Evolutionary conservation across 768 basidiomycete genomes (phyloP), one percentile per base, ranked within the genome.

Genomic region (Mycena albidolilacea): DNA sequence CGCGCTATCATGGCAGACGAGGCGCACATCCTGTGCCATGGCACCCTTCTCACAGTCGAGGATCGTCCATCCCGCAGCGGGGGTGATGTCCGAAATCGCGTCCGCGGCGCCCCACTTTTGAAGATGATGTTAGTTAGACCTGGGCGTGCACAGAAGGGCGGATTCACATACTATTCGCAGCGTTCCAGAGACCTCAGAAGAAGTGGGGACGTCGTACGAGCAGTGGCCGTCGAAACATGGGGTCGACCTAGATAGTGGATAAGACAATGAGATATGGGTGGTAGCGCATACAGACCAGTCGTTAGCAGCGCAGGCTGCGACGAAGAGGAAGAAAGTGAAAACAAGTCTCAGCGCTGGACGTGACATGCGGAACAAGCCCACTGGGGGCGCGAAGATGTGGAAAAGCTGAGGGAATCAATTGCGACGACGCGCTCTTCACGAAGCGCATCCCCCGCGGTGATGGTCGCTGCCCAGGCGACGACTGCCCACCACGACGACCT

Each of bases 21-120:
- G 82, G 10, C 87, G 85, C 61, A 89, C 85, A 52, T 87, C 85
- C 72, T 89, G 88, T 37, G 82, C 76, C 12, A 83, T 70, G 0
- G 79, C 72, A 68, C 84, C 81, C 4, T 85, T 78, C 41, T 83
- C 80, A 76, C 89, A 90, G 46, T 81, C 83, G 23, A 89, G 74
- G 52, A 90, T 88, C 38, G 83, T 81, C 88, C 88, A 90, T 35
- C 89, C 89, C 21, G 85, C 88, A 7, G 87, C 87, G n/a, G 82
- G 71, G 2, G 87, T 86, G 48, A 87, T 83, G 68, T 87, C 86
- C 9, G 84, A 81, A 23, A 87, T 86, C 11, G 84, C 79, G 48
- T 75, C 76, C 1, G 75, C 44, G 10, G 82, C 68, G 6, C 85
- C 85, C 84, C 83, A 87, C 87, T 46, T 43, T 55, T 30, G n/a